phyloP scores from a whole-genome alignment of 371 early-diverging fungal genomes.

The Lichtheimia hyalospora region DNA sequence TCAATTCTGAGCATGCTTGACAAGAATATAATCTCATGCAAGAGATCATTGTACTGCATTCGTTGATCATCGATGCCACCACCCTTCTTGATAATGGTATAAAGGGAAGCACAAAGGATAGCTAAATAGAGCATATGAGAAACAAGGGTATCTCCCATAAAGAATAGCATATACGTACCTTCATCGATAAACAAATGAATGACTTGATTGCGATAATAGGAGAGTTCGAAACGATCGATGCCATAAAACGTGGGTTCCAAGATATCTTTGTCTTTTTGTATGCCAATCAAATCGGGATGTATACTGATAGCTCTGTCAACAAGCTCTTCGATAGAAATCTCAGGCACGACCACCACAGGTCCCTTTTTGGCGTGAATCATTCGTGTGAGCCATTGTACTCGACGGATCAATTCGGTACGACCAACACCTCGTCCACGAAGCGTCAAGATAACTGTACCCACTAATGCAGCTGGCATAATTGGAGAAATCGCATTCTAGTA shows the following conservation, averaged over 20 bases:
- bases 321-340: constrained; percentile 58
- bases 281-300: constrained; percentile 75
- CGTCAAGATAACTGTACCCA: constrained; percentile 81
- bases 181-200: constrained; percentile 85
- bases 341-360: constrained; percentile 77
- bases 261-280: constrained; percentile 66
- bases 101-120: constrained; percentile 76
- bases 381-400: constrained; percentile 71
- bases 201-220: constrained; percentile 84
- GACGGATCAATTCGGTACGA: constrained; percentile 72
- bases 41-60: constrained; percentile 53
- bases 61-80: constrained; percentile 61
- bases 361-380: constrained; percentile 73
- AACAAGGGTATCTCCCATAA: background rate
- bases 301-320: constrained; percentile 48
- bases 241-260: constrained; percentile 88
- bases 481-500: constrained; percentile 61
- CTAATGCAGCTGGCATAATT: constrained; percentile 85
- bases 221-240: constrained; percentile 79
- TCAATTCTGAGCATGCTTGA: constrained; percentile 80
- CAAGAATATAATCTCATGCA: constrained; percentile 73
- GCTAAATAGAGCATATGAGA: constrained; percentile 27
- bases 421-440: constrained; percentile 84
- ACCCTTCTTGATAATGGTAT: constrained; percentile 79
- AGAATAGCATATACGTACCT: constrained; percentile 21